These are phyloP conservation scores for Elongisporangium prolatum DNA, from an alignment of 352 stramenopile genomes.

Conservation along the genomic window DNA sequence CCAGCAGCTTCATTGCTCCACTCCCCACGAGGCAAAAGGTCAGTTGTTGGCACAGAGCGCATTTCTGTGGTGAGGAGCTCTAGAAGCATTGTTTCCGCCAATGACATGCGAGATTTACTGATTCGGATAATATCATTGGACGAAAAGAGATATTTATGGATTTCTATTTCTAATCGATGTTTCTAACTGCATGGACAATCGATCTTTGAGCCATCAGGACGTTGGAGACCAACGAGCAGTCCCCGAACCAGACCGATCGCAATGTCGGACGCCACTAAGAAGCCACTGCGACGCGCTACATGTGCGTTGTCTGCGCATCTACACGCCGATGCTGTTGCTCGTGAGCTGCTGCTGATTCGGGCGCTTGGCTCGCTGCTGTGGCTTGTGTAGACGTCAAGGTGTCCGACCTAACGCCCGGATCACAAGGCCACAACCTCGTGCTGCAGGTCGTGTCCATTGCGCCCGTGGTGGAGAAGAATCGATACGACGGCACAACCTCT, in stretches of 20 bases:
- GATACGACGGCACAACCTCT: constrained; percentile 59
- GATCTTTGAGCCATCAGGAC: background rate
- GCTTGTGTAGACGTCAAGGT: constrained; percentile 64
- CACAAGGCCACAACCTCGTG: constrained; percentile 80
- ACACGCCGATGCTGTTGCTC: background rate
- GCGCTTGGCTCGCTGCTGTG: background rate
- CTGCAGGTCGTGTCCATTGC: constrained; percentile 65
- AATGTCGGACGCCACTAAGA: constrained; percentile 11
- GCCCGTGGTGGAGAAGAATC: constrained; percentile 55
- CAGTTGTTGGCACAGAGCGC: constrained; percentile 17
- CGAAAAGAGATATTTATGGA: background rate
- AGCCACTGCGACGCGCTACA: constrained; percentile 35
- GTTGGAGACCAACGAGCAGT: background rate
- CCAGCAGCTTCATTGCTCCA: constrained; percentile 43
- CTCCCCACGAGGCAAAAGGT: constrained; percentile 14
- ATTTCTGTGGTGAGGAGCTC: constrained; percentile 4
- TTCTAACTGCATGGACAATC: background rate
- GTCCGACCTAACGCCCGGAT: constrained; percentile 61
- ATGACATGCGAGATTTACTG: background rate
- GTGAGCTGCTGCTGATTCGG: constrained; percentile 1
- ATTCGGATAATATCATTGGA: background rate
- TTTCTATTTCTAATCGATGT: background rate
- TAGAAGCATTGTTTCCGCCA: constrained; percentile 1
- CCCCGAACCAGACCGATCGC: background rate
- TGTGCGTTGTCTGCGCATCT: constrained; percentile 20